These are phyloP conservation scores for Penicillium sp. DNA, from an alignment of 2,329 filamentous ascomycete species.

Conservation along the genomic window DNA sequence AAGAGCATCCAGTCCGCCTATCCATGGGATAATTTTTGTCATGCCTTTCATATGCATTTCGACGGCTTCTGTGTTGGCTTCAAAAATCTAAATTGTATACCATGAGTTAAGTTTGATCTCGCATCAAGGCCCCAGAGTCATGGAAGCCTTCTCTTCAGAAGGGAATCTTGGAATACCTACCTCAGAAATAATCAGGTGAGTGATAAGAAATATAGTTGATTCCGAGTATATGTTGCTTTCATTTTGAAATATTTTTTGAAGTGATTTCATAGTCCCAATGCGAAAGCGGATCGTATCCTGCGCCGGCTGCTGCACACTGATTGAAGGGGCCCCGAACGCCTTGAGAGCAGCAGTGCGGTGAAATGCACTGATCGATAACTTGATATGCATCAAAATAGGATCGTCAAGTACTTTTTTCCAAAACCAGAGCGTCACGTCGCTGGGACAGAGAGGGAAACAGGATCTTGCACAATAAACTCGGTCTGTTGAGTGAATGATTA, in stretches of 20 bases:
- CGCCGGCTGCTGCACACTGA: conserved; percentile 12
- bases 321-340: conserved; percentile 13
- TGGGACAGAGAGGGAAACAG: conserved; percentile 24
- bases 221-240: conserved; percentile 17
- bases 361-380: conserved; percentile 22
- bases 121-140: not conserved
- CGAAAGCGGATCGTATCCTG: conserved; percentile 21
- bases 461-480: conserved; percentile 18
- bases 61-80: conserved; percentile 19
- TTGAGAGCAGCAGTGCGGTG: conserved; percentile 21
- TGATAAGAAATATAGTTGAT: conserved; percentile 20
- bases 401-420: conserved; percentile 20
- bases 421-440: conserved; percentile 21
- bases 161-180: not conserved
- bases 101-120: no score
- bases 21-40: conserved; percentile 12
- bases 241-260: conserved; percentile 18
- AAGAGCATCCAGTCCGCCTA: conserved; percentile 21
- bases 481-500: conserved; percentile 7
- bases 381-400: conserved; percentile 22
- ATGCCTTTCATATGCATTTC: conserved; percentile 20
- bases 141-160: not conserved
- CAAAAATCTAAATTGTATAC: conserved; percentile 16
- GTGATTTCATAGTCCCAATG: conserved; percentile 18
- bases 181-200: conserved; percentile 21